These are phyloP conservation scores for Fusarium sp. DNA, from an alignment of 2,329 filamentous ascomycete species.

Conservation along the genomic window DNA sequence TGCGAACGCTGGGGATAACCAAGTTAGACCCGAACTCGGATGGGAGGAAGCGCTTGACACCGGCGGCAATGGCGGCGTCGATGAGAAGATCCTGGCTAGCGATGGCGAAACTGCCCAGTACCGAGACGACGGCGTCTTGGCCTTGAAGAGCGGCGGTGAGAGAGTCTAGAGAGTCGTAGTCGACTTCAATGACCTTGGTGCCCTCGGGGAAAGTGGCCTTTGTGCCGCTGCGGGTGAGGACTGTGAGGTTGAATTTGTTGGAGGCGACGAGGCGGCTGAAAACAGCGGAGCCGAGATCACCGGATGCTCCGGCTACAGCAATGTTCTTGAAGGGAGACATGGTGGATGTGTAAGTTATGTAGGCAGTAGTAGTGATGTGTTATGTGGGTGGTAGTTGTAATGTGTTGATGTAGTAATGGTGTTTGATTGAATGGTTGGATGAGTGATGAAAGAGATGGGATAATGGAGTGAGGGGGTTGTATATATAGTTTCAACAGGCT, in stretches of 20 bases:
- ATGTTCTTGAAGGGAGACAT: conserved; percentile 57
- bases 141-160: conserved; percentile 66
- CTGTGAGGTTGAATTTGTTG: conserved; percentile 54
- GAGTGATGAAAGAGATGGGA: background rate
- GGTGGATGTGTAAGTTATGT: background rate
- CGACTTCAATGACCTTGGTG: conserved; percentile 53
- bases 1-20: conserved; percentile 50
- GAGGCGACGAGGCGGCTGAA: conserved; percentile 51
- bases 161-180: conserved; percentile 60
- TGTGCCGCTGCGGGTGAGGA: conserved; percentile 59
- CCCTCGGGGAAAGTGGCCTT: conserved; percentile 50
- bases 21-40: conserved; percentile 66
- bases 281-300: conserved; percentile 53
- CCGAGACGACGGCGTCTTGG: conserved; percentile 68
- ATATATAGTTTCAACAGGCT: conserved; percentile 5
- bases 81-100: conserved; percentile 60
- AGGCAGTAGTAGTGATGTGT: no score
- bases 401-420: background rate
- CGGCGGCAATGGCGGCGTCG: conserved; percentile 70
- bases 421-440: background rate
- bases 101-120: conserved; percentile 56
- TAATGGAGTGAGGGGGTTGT: background rate
- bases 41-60: conserved; percentile 72
- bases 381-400: background rate
- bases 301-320: conserved; percentile 55